Evolutionary conservation across 257 asterid genomes (phyloP).

Genomic region (Rauvolfia tetraphylla): DNA sequence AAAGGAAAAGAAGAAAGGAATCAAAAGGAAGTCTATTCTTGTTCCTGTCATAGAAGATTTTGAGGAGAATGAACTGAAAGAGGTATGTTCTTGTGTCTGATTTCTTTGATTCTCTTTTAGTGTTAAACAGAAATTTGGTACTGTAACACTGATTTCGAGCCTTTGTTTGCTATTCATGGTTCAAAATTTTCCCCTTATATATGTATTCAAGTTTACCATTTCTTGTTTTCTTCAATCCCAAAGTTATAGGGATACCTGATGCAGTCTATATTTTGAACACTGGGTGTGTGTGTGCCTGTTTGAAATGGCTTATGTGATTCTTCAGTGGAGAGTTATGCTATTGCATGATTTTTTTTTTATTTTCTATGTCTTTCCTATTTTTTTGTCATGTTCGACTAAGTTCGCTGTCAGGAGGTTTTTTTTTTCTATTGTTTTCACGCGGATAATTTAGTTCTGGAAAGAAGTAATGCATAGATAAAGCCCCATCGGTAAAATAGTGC

Average conservation of each 20-base stretch:
- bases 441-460: not conserved
- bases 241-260: not conserved
- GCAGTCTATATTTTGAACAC: not conserved
- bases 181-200: not conserved
- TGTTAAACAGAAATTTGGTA: not conserved
- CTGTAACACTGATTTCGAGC: not conserved
- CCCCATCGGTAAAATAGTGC: not conserved
- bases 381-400: not conserved
- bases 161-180: not conserved
- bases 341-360: too few species aligned
- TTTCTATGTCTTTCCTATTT: not conserved
- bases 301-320: too few species aligned
- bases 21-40: conserved; percentile 47
- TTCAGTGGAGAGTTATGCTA: not conserved
- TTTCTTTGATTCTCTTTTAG: not conserved
- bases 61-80: conserved; percentile 76
- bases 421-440: not conserved
- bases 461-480: not conserved
- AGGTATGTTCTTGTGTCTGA: conserved; percentile 43
- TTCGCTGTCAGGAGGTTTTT: not conserved
- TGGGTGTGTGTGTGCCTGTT: too few species aligned
- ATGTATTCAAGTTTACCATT: not conserved
- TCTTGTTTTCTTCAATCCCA: not conserved
- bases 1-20: conserved; percentile 82
- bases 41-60: conserved; percentile 72